Evolutionary conservation across 495 filamentous ascomycete genomes (phyloP), one percentile per base, ranked within the genome.

Genomic region (Neurospora discreta): DNA sequence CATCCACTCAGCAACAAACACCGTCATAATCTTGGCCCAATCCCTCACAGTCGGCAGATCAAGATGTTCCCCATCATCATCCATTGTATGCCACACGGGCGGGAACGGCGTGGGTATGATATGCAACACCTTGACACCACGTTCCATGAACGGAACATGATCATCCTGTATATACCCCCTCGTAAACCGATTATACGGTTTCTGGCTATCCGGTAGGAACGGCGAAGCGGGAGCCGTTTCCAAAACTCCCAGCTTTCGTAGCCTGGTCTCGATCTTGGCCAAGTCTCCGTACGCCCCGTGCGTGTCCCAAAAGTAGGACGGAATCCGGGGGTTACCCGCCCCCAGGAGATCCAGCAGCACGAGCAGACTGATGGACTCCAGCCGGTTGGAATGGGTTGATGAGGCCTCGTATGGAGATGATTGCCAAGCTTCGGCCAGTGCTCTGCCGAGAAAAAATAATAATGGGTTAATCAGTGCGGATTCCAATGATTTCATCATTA

Each of bases 271-370:
- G 38, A 93, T 78, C 1, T 72, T 74, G 0, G 90, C 90, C 76
- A 98, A 82, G 23, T 84, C 84, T 72, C 87, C 83, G 77, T 99
- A 99, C 10, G 94, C 93, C 95, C 95, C 98, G 75, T 99, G 95
- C 1, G 95, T 98, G 6, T 90, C 91, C 67, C 85, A 84, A 80
- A 94, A 98, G 77, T 92, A 95, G 0, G 91, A 94, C 6, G 90
- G 90, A 11, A 99, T 85, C 1, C 75, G 83, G 3, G 95, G 95
- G 18, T 87, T 80, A 13, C 86, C 77, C 0, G 91, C 80, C 2
- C 95, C 95, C 5, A 99, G 87, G 16, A 99, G 85, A 80, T 99
- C 95, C 68, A 99, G 85, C n/a, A 99, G 89, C 33, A 99, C 85
- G 80, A 99, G 98, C 42, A 98, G 81, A 46, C 89, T 90, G 71